Percentiles rank a stretch among this genome's conserved stretches.
Conservation (phyloP, 2,329 filamentous ascomycete genomes). For the Alternaria incomplexa region DNA sequence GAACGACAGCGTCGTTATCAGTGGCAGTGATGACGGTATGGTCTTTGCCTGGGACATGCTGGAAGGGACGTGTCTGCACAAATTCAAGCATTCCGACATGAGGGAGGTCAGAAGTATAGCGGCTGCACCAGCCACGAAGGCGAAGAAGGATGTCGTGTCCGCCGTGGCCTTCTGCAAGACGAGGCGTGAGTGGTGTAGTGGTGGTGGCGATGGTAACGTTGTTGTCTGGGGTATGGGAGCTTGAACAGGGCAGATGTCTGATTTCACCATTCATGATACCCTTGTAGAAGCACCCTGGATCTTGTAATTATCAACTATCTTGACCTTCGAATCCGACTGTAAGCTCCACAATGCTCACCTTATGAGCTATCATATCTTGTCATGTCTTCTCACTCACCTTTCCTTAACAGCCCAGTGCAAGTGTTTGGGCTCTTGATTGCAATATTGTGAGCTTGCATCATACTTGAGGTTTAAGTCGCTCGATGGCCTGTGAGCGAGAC, state of each 20-base stretch:
- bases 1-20: conserved; percentile 78
- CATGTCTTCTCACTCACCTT: too few species aligned
- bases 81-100: conserved; percentile 57
- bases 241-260: background rate
- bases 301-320: background rate
- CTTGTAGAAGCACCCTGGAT: background rate
- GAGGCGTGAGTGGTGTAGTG: conserved; percentile 57
- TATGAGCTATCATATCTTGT: background rate
- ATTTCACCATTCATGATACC: conserved; percentile 2
- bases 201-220: conserved; percentile 55
- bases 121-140: conserved; percentile 39
- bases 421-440: too few species aligned
- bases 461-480: too few species aligned
- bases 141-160: conserved; percentile 55
- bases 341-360: background rate
- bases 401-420: too few species aligned
- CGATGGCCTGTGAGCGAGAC: too few species aligned
- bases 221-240: conserved; percentile 41
- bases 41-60: conserved; percentile 86
- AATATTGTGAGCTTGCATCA: too few species aligned
- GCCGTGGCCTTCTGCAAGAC: conserved; percentile 56
- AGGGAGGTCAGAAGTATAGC: conserved; percentile 29
- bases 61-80: conserved; percentile 70
- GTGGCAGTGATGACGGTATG: conserved; percentile 78
- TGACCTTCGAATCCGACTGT: background rate